Evolutionary conservation across 1,139 yeast species (phyloP), one percentile per base, ranked within the genome.

Genomic region (Candida sojae): DNA sequence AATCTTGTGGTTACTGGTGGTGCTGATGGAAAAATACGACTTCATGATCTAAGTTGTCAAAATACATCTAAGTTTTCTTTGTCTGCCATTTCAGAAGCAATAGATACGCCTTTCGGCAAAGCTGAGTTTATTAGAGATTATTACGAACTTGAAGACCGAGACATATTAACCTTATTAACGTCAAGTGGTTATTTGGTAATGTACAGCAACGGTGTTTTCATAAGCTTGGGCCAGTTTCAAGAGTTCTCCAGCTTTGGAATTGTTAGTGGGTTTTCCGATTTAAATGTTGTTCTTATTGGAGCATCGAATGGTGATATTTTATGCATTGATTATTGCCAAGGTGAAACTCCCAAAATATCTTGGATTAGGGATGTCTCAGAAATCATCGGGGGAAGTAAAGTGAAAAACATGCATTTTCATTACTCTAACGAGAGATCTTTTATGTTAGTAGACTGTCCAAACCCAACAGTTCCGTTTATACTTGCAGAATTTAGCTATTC

Each of bases 21-120:
- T 36, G 93, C 96, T 42, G 97, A 91, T 64, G 97, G 97, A 1
- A 78, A 88, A 54, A 68, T 91, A 2, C 73, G 88, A 48, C 54
- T 87, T 5, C 83, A 84, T 58, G 86, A 86, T 36, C 62, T 87
- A 30, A 21, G 33, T 50, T 44, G 36, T 37, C 47, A 35, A 6
- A 43, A 49, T 60, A 62, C 45, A 2, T 12, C 25, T 2, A 49
- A 44, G 31, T 71, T 73, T 57, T 58, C 72, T 2, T 42, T 75
- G 13, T 54, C 57, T 1, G 65, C 63, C 9, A 72, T 81, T 13
- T 52, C 71, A 1, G 46, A 56, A 0, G 60, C 59, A 1, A 54
- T 66, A 9, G 63, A 62, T 0, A 54, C 66, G 2, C 38, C 34
- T 0, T 64, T 80, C 40, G 59, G 56, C 0, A 73, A 73, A 46